These are phyloP conservation scores for Nicotiana tomentosiformis DNA, from an alignment of 257 asterid species.

Conservation along the genomic window DNA sequence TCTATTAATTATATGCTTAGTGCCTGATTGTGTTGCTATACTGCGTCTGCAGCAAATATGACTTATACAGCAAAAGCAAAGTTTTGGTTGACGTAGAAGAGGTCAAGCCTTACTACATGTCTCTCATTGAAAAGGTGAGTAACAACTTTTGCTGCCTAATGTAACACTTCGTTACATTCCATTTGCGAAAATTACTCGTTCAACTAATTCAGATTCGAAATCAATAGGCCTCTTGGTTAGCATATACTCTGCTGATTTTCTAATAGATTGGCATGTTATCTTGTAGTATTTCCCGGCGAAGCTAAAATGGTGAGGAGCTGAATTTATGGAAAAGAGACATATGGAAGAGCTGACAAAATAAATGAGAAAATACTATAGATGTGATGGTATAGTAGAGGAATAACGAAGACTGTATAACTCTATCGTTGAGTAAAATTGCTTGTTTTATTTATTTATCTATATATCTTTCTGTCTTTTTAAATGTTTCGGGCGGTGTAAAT, in stretches of 20 bases:
- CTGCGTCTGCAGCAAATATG: slow-evolving; percentile 61
- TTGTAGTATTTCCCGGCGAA: slow-evolving; percentile 53
- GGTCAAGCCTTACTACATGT: slow-evolving; percentile 32
- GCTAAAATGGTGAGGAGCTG: slow-evolving; percentile 43
- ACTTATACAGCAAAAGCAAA: slow-evolving; percentile 79
- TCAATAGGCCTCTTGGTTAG: neutral
- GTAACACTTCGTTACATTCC: too few relatives aligned
- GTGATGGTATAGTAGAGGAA: neutral
- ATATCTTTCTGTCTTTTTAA: neutral
- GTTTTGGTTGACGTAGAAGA: slow-evolving; percentile 46
- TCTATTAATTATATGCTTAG: too few relatives aligned
- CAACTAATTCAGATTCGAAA: too few relatives aligned
- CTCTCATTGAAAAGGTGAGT: slow-evolving; percentile 63
- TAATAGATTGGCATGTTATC: neutral
- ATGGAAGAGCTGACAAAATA: neutral
- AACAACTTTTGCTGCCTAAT: neutral
- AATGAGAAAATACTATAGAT: neutral
- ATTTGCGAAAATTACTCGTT: too few relatives aligned
- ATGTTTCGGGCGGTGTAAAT: neutral
- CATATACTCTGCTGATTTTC: neutral
- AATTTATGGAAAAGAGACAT: neutral
- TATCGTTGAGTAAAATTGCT: neutral
- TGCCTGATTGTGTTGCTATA: too few relatives aligned
- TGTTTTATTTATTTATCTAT: neutral
- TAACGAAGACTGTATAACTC: neutral